Base-by-base conservation (phyloP, 306 rosid genomes). In the Acacia crassicarpa region DNA sequence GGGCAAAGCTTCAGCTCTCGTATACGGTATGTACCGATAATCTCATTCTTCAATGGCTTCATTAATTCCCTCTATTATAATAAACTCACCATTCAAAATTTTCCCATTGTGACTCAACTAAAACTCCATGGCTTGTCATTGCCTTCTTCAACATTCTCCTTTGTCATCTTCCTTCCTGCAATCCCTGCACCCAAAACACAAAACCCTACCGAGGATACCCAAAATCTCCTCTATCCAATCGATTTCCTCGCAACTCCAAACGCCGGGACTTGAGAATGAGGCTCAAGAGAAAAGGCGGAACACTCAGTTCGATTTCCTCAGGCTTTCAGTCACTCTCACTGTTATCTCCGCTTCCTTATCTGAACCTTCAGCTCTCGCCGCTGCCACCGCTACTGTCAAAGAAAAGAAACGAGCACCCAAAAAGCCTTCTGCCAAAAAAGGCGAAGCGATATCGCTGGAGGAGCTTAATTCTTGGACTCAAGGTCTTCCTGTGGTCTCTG, bases 401-500 rank as follows among this genome's bases (percentile, higher is more conserved):
- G 89, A 68, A 44, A 88, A 87, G 33, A 88, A 84, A 76, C 92
- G 97, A 9, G 83, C 83, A 3, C 72, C 89, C 40, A 89, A 75
- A 83, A 94, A 89, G 65, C 33, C 89, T 3, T 48, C 86, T n/a
- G 13, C 86, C 14, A 95, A 90, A 86, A 93, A 88, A 20, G 41
- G 63, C 14, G 93, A 93, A 78, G 86, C 93, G 58, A 44, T 93
- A n/a, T 82, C 99, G 23, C 87, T 87, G 13, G 90, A 93, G 85
- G 96, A 93, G 75, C 90, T 95, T 53, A 77, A 88, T 49, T 79
- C 90, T 4, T 95, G 99, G 99, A 61, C 84, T 4, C 78, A 83
- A 49, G 97, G 98, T 0, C 93, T 95, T 25, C 99, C 99, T 17
- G 9, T 84, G 27, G 91, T 95, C 77, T 86, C 93, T 2, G 90